Base-by-base conservation (phyloP, 148 eudicot species). In the Silene conica region DNA sequence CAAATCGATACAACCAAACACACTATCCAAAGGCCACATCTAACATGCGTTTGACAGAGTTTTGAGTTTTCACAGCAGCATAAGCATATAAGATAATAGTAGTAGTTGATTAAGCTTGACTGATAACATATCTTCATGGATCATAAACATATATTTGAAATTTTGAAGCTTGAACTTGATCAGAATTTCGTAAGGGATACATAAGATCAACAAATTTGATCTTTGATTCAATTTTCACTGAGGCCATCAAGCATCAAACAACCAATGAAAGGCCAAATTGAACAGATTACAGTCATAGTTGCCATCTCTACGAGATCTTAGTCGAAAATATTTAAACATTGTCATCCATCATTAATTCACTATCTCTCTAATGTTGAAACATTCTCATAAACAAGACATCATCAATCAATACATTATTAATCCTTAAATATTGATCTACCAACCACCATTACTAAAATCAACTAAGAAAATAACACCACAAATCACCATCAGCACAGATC, bases 391-490 rank as follows among this genome's bases (percentile, higher is more conserved):
- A 25, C 65, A 46, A 69, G 20, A 64, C 26, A 54, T 15, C n/a
- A 25, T 31, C 28, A 3, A 31, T 31, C 34, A 31, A 63, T 9
- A 38, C 3, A 14, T 18, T 5, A 18, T 6, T 28, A 34, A 22
- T 16, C 43, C 43, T 38, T 38, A 38, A 38, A 20, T 13, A 70
- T 48, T 41, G 2, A 56, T 65, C 25, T 13, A 69, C 22, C 50
- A 75, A 56, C 59, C 62, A 57, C 28, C 38, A 71, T 58, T 23
- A 4, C 66, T 66, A 73, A 57, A 73, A 59, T 57, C 69, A 6
- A 50, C 20, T 19, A 25, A 1, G 64, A 69, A 61, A 64, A 58
- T 7, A 50, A 48, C 68, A 71, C 63, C 50, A 54, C 22, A 43
- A 67, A 54, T 45, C 20, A 70, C 23, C 48, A 18, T 8, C 66